A percentile compares a stretch with the other conserved stretches of the same genome.
phyloP scores from a whole-genome alignment of 2,329 filamentous ascomycete genomes.

The Chalaropsis ovoidea region DNA sequence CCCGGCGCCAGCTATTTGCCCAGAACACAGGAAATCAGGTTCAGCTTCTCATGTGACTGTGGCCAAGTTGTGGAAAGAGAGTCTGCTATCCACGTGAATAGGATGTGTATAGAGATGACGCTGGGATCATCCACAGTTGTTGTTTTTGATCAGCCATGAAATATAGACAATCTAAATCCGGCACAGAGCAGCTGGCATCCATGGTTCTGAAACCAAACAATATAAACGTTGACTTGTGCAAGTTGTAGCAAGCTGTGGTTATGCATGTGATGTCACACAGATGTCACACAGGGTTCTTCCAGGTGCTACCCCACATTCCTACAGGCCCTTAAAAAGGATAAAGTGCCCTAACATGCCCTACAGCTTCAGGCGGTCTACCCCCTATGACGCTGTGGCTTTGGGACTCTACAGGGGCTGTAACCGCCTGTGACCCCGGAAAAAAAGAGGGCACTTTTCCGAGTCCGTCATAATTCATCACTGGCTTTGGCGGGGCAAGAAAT shows the following conservation, averaged over 20 bases:
- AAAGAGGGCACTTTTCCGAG: not conserved
- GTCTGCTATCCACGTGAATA: no score
- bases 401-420: not conserved
- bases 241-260: not conserved
- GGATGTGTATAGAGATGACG: no score
- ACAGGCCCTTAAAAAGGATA: not conserved
- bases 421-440: no score
- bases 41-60: no score
- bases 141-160: not conserved
- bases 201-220: not conserved
- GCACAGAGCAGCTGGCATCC: not conserved
- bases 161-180: not conserved
- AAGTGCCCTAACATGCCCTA: not conserved
- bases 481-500: slow-evolving; percentile 1
- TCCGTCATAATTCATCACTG: not conserved
- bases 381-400: not conserved
- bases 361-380: not conserved
- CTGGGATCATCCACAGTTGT: no score
- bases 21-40: no score
- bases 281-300: not conserved
- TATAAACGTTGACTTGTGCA: not conserved
- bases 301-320: not conserved
- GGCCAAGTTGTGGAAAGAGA: no score
- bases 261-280: not conserved
- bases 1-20: no score